phyloP scores from a whole-genome alignment of 139 green algal genomes.

The Chlorella sorokiniana region DNA sequence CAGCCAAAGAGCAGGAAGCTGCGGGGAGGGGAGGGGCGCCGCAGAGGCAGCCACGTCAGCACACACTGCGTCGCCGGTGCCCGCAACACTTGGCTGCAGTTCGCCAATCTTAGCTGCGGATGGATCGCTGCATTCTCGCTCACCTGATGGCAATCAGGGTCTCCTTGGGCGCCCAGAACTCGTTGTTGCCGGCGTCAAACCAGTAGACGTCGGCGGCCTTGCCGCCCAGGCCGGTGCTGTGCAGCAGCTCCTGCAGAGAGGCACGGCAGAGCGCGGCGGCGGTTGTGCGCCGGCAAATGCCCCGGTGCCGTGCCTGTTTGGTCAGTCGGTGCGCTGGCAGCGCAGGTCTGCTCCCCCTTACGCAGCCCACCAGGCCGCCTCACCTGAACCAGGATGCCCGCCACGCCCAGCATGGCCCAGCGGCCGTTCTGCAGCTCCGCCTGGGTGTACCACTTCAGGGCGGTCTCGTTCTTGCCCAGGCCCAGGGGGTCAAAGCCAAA shows the following conservation, averaged over 20 bases:
- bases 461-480: slow-evolving; percentile 39
- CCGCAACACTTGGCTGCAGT: neutral
- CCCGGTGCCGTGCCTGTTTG: too few species aligned
- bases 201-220: slow-evolving; percentile 40
- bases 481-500: slow-evolving; percentile 62
- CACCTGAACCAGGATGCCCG: slow-evolving; percentile 53
- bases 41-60: neutral
- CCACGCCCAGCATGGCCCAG: slow-evolving; percentile 65
- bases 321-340: neutral
- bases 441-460: slow-evolving; percentile 55
- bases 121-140: neutral
- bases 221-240: slow-evolving; percentile 21
- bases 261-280: neutral
- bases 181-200: slow-evolving; percentile 44
- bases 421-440: slow-evolving; percentile 64
- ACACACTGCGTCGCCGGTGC: neutral
- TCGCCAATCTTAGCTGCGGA: too few species aligned
- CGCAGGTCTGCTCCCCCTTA: neutral
- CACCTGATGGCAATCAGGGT: slow-evolving; percentile 62
- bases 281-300: too few species aligned
- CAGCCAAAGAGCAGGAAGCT: slow-evolving; percentile 77
- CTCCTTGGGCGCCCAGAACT: slow-evolving; percentile 47
- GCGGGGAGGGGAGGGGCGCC: neutral
- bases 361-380: neutral
- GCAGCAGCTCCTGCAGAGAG: slow-evolving; percentile 18